Percentiles rank a stretch among this genome's conserved stretches.
These are phyloP conservation scores for Diaporthe longicolla DNA, from an alignment of 2,329 filamentous ascomycete genomes.

Conservation along the genomic window DNA sequence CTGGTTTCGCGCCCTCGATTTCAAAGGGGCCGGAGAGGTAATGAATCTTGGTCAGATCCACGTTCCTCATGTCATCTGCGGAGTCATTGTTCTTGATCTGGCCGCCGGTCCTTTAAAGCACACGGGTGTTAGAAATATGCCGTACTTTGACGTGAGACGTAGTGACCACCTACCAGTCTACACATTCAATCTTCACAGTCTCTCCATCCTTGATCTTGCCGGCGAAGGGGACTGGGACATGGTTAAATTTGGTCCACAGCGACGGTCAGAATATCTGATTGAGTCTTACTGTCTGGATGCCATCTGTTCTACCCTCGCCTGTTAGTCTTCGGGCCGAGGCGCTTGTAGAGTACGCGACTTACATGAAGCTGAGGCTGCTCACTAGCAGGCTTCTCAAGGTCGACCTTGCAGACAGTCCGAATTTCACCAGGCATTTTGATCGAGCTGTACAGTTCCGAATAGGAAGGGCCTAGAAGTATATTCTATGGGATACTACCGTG, in stretches of 20 bases:
- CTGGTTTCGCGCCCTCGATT: constrained; percentile 85
- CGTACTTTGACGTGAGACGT: not conserved
- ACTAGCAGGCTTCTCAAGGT: constrained; percentile 78
- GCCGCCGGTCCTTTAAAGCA: constrained; percentile 70
- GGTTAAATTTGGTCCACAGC: not conserved
- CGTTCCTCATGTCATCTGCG: constrained; percentile 88
- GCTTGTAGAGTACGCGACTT: constrained; percentile 52
- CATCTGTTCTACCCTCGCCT: constrained; percentile 79
- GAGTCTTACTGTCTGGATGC: constrained; percentile 84
- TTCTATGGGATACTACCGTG: not conserved
- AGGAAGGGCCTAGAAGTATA: not conserved
- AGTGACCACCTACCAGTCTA: constrained; percentile 75
- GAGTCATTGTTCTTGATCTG: constrained; percentile 92
- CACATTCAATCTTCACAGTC: constrained; percentile 92
- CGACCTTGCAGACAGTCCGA: constrained; percentile 79
- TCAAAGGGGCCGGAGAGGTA: constrained; percentile 93
- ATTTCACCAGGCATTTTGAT: constrained; percentile 57
- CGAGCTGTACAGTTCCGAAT: not conserved
- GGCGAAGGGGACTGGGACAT: constrained; percentile 75
- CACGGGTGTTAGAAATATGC: constrained; percentile 40
- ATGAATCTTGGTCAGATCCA: constrained; percentile 87
- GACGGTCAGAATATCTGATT: not conserved
- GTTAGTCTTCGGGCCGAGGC: not conserved
- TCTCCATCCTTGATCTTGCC: constrained; percentile 85
- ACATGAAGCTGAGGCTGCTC: constrained; percentile 81